Base-by-base conservation (phyloP, 495 filamentous ascomycete genomes). In the Geoglossum glabrum region DNA sequence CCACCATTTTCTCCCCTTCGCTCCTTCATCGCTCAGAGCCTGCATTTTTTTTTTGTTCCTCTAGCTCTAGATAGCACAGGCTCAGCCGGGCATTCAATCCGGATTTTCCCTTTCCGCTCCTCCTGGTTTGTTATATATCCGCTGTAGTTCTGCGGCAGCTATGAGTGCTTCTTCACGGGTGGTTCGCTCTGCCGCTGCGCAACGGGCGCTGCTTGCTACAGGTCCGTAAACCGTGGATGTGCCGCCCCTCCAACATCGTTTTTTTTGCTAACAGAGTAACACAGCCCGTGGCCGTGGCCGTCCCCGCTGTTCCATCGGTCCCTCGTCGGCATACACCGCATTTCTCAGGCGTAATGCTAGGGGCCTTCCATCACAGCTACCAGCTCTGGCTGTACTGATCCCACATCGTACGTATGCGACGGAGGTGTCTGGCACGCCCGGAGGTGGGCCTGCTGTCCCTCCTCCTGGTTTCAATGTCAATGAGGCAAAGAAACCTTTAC, bases 401-500 rank as follows among this genome's bases (percentile, higher is more conserved):
- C 81, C 82, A 34, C 67, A 71, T 64, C 77, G 82, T 60, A 73
- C 69, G 62, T 79, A 85, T 65, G 75, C 79, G 21, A 97, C 92
- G 55, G 84, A 90, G 59, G 80, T 82, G 40, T 78, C 79, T 19
- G 72, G 71, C 10, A 66, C 66, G 13, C 54, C 68, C 27, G 73
- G 77, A 54, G 73, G 76, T 36, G 72, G 71, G 19, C 68, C 75
- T 25, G 72, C 71, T 47, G 83, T 80, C 19, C 92, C 92, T 34
- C 90, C 92, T 51, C 92, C 92, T 10, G 93, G 92, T 9, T 99
- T 96, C 76, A 89, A 95, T 66, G 73, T 87, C 17, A 82, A 94
- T 65, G 71, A 86, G 69, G 92, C 92, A 38, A 95, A 89, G 77
- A 93, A 87, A 63, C 88, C 92, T 1, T 72, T 92, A 36, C 73